Evolutionary conservation across 163 green algal genomes (phyloP), one percentile per base, ranked within the genome.

Genomic region (Picocystis sp.): DNA sequence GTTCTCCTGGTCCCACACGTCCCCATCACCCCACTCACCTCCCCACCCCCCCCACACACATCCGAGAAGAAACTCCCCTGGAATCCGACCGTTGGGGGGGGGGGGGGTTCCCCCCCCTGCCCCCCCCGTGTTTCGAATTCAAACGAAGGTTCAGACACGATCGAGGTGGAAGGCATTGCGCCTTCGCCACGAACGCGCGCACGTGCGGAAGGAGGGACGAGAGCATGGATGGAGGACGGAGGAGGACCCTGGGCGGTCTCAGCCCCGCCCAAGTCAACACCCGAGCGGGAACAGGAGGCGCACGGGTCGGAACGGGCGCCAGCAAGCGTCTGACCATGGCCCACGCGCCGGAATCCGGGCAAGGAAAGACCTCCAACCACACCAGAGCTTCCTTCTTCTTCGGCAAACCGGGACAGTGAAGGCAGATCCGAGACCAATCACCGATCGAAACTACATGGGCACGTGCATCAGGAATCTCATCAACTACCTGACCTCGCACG

Each of bases 401-500:
- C 34, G 53, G 29, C 5, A 38, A 45, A 13, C 22, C 34, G 3
- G 25, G 25, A 45, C 51, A 57, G 52, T 70, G 0, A 81, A 81
- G 55, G 47, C 51, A 3, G 86, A 95, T 70, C 84, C 82, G 0
- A 67, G 86, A 2, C 81, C 86, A 2, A 41, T 93, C 22, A 73
- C 44, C 38, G 81, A 90, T 72, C 89, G 88, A 57, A 66, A 58
- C 33, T 94, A 78, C 52, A 72, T 83, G 50, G 54, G 68, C 33
- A 58, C 64, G 29, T 92, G 80, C 66, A 73, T 85, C 22, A 62
- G 72, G 19, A 72, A 52, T 2, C 61, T 95, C 29, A 88, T 95
- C 41, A 58, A 67, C 0, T 95, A 88, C 67, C 66, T 93, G 8
- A 77, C 76, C 13, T 71, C 66, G 0, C 79, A 93, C 53, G 69